Conservation (phyloP, 2,329 filamentous ascomycete species). For the Xylariaceae sp. region DNA sequence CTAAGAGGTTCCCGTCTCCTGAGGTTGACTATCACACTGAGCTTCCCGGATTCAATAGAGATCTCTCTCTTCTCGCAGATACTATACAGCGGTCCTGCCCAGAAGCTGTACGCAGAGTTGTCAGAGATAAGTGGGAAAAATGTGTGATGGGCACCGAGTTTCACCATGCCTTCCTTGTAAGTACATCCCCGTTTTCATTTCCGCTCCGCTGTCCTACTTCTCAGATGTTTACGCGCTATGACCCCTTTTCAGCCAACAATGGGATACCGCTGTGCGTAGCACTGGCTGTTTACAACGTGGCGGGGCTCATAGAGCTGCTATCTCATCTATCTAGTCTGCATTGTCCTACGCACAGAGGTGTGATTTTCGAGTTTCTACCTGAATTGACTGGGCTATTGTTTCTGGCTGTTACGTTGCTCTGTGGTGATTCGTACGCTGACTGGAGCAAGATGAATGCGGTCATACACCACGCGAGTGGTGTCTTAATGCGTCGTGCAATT, state of each 20-base stretch:
- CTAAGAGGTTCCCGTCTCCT: conserved; percentile 19
- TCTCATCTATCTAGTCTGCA: no score
- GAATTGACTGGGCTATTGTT: no score
- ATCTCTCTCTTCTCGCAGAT: conserved; percentile 46
- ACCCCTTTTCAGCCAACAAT: not conserved
- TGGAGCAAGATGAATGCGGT: conserved; percentile 53
- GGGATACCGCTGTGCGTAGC: not conserved
- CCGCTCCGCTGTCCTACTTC: not conserved
- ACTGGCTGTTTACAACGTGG: not conserved
- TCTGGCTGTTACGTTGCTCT: no score
- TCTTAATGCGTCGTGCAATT: conserved; percentile 47
- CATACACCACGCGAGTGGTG: conserved; percentile 50
- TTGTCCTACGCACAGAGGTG: no score
- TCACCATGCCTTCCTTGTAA: conserved; percentile 59
- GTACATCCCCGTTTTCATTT: conserved; percentile 35
- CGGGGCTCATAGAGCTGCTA: no score
- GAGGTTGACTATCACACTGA: conserved; percentile 8
- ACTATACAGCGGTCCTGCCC: conserved; percentile 50
- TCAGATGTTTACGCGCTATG: not conserved
- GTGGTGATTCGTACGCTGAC: not conserved
- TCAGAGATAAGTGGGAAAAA: conserved; percentile 59
- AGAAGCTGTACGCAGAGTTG: conserved; percentile 52
- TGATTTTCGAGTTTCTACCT: no score
- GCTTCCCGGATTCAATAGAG: conserved; percentile 47
- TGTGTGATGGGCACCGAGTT: conserved; percentile 57